Conservation (phyloP, 768 basidiomycete genomes). For the Tylopilus rubrobrunneus region DNA sequence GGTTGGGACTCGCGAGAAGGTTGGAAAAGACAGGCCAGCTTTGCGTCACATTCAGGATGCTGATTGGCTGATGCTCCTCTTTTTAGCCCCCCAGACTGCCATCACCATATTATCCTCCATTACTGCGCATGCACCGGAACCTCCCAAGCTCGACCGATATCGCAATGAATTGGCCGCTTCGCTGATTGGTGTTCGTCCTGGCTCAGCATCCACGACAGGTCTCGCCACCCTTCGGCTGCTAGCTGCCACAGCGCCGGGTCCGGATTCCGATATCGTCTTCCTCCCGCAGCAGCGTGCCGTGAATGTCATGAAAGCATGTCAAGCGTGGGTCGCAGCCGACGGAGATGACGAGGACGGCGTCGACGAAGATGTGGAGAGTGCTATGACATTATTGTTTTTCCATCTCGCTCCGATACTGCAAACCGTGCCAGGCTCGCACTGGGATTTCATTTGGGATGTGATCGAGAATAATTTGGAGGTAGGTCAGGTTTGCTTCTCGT, state of each 20-base stretch:
- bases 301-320: slow-evolving; percentile 80
- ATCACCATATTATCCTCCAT: slow-evolving; percentile 64
- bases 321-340: slow-evolving; percentile 69
- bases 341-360: slow-evolving; percentile 57
- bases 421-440: slow-evolving; percentile 81
- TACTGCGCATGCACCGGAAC: slow-evolving; percentile 60
- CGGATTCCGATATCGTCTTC: slow-evolving; percentile 78
- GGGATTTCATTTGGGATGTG: slow-evolving; percentile 90
- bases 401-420: slow-evolving; percentile 85
- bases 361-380: slow-evolving; percentile 74
- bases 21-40: slow-evolving; percentile 58
- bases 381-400: slow-evolving; percentile 68
- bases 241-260: slow-evolving; percentile 67
- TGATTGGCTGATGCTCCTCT: neutral
- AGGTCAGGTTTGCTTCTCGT: slow-evolving; percentile 11
- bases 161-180: slow-evolving; percentile 89
- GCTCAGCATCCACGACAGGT: slow-evolving; percentile 65
- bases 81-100: slow-evolving; percentile 63
- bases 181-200: slow-evolving; percentile 60
- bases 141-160: slow-evolving; percentile 69
- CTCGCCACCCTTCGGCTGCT: slow-evolving; percentile 66
- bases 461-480: slow-evolving; percentile 89
- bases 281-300: slow-evolving; percentile 81
- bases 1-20: slow-evolving; percentile 68
- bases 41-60: neutral